Percentiles rank a stretch among this genome's conserved stretches.
Conservation (phyloP, 768 basidiomycete genomes). For the Calocybe cyanea region DNA sequence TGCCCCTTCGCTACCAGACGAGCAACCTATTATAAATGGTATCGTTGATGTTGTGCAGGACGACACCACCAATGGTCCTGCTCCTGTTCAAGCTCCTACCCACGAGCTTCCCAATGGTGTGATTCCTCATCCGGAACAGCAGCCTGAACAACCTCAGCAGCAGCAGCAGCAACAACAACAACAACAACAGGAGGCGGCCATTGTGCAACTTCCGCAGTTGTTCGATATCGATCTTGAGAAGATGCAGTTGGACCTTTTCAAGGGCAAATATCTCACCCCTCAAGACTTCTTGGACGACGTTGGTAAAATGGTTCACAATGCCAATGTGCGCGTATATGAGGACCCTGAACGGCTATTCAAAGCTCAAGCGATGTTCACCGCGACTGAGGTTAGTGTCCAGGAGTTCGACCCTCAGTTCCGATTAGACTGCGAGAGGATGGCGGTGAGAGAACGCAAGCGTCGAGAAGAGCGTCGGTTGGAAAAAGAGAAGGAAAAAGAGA, state of each 20-base stretch:
- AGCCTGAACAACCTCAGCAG: slow-evolving; percentile 20
- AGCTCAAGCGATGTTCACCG: slow-evolving; percentile 87
- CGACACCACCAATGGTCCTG: slow-evolving; percentile 10
- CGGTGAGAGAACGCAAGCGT: slow-evolving; percentile 66
- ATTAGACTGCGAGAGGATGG: slow-evolving; percentile 87
- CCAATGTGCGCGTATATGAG: slow-evolving; percentile 47
- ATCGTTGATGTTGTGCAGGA: slow-evolving; percentile 40
- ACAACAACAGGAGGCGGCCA: slow-evolving; percentile 31
- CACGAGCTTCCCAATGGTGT: slow-evolving; percentile 40
- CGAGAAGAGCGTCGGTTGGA: slow-evolving; percentile 53
- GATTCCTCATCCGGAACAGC: slow-evolving; percentile 19
- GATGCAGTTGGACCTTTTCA: slow-evolving; percentile 84
- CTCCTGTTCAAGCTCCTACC: slow-evolving; percentile 21
- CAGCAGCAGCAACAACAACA: slow-evolving; percentile 22
- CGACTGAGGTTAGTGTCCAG: slow-evolving; percentile 79
- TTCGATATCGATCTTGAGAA: slow-evolving; percentile 90
- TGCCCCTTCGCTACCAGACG: slow-evolving; percentile 32
- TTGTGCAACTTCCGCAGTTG: slow-evolving; percentile 44
- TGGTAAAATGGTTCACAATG: slow-evolving; percentile 76
- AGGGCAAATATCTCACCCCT: slow-evolving; percentile 81
- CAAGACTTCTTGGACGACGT: slow-evolving; percentile 85
- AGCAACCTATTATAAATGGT: slow-evolving; percentile 37
- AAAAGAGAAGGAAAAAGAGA: slow-evolving; percentile 42
- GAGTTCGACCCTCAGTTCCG: slow-evolving; percentile 79
- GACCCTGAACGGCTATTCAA: slow-evolving; percentile 76